Evolutionary conservation across 257 asterid species (phyloP).

Genomic region (Solanum ahanhuiri): DNA sequence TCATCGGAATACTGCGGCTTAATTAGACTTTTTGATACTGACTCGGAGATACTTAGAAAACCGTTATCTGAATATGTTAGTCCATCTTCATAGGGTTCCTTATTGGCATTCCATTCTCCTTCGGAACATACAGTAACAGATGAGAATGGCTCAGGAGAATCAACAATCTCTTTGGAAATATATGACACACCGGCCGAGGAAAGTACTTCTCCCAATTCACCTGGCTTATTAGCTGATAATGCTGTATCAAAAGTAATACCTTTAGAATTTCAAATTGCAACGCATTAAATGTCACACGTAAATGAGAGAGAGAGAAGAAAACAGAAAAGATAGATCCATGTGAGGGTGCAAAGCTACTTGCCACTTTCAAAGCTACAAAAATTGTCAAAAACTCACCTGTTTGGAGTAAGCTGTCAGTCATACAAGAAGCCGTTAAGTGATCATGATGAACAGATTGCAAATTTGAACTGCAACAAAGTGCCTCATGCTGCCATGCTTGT

Average conservation of each 20-base stretch:
- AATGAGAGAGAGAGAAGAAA: neutral
- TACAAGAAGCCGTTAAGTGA: constrained; percentile 4
- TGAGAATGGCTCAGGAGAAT: constrained; percentile 33
- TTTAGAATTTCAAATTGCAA: neutral
- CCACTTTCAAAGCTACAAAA: neutral
- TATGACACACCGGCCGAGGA: constrained; percentile 2
- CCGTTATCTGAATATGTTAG: constrained; percentile 2
- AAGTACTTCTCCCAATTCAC: constrained; percentile 16
- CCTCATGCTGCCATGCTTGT: neutral
- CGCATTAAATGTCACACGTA: neutral
- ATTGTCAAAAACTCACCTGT: neutral
- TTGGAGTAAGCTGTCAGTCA: constrained; percentile 1
- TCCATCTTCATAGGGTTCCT: constrained; percentile 18
- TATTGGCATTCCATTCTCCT: constrained; percentile 17
- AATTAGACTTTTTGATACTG: constrained; percentile 15
- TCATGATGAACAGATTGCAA: constrained; percentile 2
- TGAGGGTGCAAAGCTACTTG: neutral
- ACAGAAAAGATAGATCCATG: neutral
- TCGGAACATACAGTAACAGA: constrained; percentile 30
- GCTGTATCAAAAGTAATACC: constrained; percentile 10
- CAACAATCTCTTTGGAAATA: constrained; percentile 10
- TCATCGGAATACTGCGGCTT: neutral
- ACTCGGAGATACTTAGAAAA: constrained; percentile 7
- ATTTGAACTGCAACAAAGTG: constrained; percentile 1
- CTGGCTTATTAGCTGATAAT: constrained; percentile 8